Base-by-base conservation (phyloP, 2,329 filamentous ascomycete species). In the Akanthomyces lecanii region DNA sequence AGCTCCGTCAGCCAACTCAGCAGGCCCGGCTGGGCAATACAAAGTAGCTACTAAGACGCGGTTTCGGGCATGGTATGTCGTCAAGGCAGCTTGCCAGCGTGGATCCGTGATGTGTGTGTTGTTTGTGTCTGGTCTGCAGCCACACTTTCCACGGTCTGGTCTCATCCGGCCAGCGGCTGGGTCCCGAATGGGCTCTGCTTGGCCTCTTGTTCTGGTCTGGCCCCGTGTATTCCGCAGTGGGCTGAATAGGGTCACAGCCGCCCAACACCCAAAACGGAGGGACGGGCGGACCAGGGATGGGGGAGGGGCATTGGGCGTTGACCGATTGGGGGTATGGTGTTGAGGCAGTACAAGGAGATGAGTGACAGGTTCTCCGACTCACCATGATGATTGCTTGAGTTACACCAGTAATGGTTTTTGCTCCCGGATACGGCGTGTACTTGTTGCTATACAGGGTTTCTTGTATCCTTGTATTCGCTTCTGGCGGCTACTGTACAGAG, bases 341-440 rank as follows among this genome's bases (percentile, higher is more conserved):
- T 25, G 16, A 59, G 36, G 45, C 56, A 58, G 25, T 50, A 50
- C 28, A 33, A 16, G 38, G 38, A 23, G 36, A 5, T 30, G 40
- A 10, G 36, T 45, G 50, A 47, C n/a, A 40, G n/a, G 23, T 36
- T 11, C 54, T 61, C 8, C 4, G 25, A 47, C 58, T n/a, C 47
- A 61, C 58, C 58, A 61, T 61, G 50, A 28, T 61, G 50, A 47
- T 53, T 60, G 57, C 47, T 44, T 33, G 36, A 52, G 47, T 42
- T 45, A 28, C 38, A 40, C 38, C 38, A 40, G 38, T 18, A 30
- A 30, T 30, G 25, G 36, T 8, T 52, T 33, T 8, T 11, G 47
- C 38, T 33, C 21, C 25, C 36, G 36, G 7, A 23, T 33, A 44
- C 5, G 16, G 40, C 38, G 28, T 23, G 33, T 60, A 25, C 52